phyloP scores from a whole-genome alignment of 2,329 filamentous ascomycete species.

The Diaporthe sp. region DNA sequence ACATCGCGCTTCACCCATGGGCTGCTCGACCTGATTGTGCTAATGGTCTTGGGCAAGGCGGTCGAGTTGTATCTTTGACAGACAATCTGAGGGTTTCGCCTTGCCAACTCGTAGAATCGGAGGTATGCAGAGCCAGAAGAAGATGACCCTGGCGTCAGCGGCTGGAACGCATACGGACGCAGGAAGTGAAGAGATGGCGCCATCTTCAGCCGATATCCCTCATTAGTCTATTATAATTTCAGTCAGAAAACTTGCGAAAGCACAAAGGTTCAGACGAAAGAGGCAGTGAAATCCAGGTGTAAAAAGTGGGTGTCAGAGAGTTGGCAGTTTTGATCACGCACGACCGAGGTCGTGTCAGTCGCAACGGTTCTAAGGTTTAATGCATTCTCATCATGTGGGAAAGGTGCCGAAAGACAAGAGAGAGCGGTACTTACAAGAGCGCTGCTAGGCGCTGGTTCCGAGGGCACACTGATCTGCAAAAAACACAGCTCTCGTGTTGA shows the following conservation, averaged over 20 bases:
- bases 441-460: not conserved
- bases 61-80: constrained; percentile 33
- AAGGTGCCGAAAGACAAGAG: not conserved
- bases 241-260: constrained; percentile 41
- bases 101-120: constrained; percentile 62
- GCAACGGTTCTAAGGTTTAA: constrained; percentile 70
- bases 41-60: constrained; percentile 21
- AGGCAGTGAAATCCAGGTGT: not conserved
- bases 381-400: constrained; percentile 62
- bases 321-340: constrained; percentile 68
- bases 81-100: constrained; percentile 35
- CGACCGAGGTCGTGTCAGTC: constrained; percentile 64
- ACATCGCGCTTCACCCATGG: constrained; percentile 4
- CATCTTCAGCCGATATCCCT: constrained; percentile 54
- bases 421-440: constrained; percentile 25
- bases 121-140: constrained; percentile 53
- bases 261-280: not conserved
- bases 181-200: constrained; percentile 63
- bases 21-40: not conserved
- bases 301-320: constrained; percentile 55
- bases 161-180: constrained; percentile 66
- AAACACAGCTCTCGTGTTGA: not conserved
- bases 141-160: constrained; percentile 52
- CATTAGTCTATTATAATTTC: constrained; percentile 40
- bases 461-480: constrained; percentile 6